These are phyloP conservation scores for Ophiocordyceps polyrhachis-furcata DNA, from an alignment of 2,329 filamentous ascomycete genomes.

Conservation along the genomic window DNA sequence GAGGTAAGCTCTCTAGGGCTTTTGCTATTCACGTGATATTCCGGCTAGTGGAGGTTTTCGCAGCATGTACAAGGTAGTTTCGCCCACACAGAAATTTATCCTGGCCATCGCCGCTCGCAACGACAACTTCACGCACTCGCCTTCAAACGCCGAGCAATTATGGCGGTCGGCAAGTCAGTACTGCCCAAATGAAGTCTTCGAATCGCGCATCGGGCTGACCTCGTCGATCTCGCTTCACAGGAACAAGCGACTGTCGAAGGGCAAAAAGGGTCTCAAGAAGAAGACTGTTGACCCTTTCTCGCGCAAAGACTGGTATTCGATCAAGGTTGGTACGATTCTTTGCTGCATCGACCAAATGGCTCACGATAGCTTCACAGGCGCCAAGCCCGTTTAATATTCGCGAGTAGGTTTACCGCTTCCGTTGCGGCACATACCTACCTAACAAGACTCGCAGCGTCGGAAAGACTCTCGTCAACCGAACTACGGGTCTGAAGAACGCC, in stretches of 20 bases:
- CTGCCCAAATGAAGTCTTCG: constrained; percentile 1
- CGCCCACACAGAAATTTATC: not conserved
- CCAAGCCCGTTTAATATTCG: constrained; percentile 87
- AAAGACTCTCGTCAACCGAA: constrained; percentile 99
- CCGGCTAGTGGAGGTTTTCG: not conserved
- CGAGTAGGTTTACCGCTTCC: constrained; percentile 54
- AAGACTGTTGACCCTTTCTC: constrained; percentile 93
- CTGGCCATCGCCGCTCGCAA: not conserved
- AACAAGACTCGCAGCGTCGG: constrained; percentile 54
- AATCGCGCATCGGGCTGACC: not conserved
- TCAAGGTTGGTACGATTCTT: constrained; percentile 48
- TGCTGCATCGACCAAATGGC: not conserved
- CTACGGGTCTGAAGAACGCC: constrained; percentile 99
- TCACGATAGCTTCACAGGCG: constrained; percentile 35
- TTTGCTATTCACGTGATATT: not conserved
- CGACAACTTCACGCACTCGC: constrained; percentile 23
- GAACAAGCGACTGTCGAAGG: constrained; percentile 99
- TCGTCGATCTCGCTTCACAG: constrained; percentile 21
- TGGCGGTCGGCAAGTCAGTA: constrained; percentile 42
- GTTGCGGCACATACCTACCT: not conserved
- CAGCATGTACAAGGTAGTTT: not conserved
- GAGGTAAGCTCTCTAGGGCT: not conserved
- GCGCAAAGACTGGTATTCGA: constrained; percentile 97
- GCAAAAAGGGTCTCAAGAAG: constrained; percentile 99
- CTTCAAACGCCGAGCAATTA: constrained; percentile 32